Conservation (phyloP, 768 basidiomycete genomes). For the Leccinum arenicola region DNA sequence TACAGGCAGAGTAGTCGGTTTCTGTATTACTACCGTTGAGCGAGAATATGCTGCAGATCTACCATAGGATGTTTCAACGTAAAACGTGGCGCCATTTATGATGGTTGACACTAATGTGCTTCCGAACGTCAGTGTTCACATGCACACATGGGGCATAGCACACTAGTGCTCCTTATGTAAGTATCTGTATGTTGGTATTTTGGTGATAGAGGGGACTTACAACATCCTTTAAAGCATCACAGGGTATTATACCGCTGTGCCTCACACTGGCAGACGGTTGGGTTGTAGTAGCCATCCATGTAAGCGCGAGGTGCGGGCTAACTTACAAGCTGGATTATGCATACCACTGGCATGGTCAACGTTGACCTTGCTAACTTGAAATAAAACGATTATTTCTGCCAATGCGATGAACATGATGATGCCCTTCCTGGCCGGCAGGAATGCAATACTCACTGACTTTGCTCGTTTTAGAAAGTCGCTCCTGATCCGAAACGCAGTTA, state of each 20-base stretch:
- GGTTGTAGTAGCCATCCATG: not conserved
- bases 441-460: not conserved
- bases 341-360: not conserved
- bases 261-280: not conserved
- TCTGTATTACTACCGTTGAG: conserved; percentile 28
- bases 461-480: not conserved
- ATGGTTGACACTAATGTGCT: conserved; percentile 40
- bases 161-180: not conserved
- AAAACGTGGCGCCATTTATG: conserved; percentile 49
- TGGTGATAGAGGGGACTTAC: too few species aligned
- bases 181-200: too few species aligned
- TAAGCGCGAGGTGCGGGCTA: not conserved
- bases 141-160: not conserved
- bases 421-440: not conserved
- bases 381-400: not conserved
- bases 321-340: not conserved
- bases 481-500: not conserved
- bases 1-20: conserved; percentile 42
- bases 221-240: too few species aligned
- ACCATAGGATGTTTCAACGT: conserved; percentile 53
- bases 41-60: conserved; percentile 2
- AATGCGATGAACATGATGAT: not conserved
- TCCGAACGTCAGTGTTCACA: not conserved
- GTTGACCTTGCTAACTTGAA: not conserved
- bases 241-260: too few species aligned